Evolutionary conservation across 352 stramenopile species (phyloP), one percentile per base, ranked within the genome.

Genomic region (Detonula confervacea): DNA sequence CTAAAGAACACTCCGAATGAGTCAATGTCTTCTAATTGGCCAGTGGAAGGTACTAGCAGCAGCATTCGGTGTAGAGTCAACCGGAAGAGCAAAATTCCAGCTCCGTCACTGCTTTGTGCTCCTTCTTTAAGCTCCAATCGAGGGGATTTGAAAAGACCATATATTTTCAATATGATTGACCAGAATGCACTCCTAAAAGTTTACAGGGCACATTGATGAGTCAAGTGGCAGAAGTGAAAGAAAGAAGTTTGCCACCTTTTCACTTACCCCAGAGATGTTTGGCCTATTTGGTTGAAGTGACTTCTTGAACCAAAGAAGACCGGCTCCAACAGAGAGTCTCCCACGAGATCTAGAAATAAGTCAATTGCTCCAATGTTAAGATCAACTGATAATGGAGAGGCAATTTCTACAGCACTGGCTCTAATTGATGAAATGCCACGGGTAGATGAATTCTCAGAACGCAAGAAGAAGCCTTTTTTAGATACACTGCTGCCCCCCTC

Each of bases 321-420:
- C 35, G 82, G 80, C 42, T 77, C 39, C 14, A 84, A 33, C 5
- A 92, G 52, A 55, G 62, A 73, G 33, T 85, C 55, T 35, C 86
- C 64, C 11, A 81, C 30, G 16, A 86, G 44, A 51, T 89, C 67
- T 1, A 68, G 55, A 59, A 78, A 61, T 30, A 51, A 72, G 56
- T 90, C 77, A 7, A 86, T 60, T 30, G 64, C 75, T 59, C 86
- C 54, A 12, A 77, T 62, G 37, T 83, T 49, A 22, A 90, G 24
- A 46, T 77, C 70, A 47, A 93, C 37, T 42, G 55, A 75, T 11
- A 86, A 60, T 18, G 70, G 70, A 54, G 67, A 83, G 22, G 55
- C 66, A 30, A 90, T 65, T 54, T 90, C 81, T 37, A 79, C 64
- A 65, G 78, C 56, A 44, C 20, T 54, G 12, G 69, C 55, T 30